phyloP scores from a whole-genome alignment of 495 filamentous ascomycete species.

The Aspergillus incahuasiensis region DNA sequence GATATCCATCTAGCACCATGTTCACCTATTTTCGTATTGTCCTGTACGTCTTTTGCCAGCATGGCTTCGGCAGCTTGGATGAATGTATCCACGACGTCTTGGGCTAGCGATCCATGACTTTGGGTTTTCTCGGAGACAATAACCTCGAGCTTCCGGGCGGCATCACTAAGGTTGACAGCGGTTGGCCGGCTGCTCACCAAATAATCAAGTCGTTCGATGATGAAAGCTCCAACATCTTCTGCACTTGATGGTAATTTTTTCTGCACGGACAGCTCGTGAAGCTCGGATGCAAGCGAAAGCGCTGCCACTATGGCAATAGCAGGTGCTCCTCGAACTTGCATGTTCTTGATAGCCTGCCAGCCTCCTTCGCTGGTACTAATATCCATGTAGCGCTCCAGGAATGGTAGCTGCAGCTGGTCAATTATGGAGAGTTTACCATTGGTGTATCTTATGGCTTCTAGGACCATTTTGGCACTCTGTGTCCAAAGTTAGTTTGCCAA shows the following conservation, averaged over 20 bases:
- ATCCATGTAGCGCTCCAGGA: conserved; percentile 72
- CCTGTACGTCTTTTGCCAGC: conserved; percentile 77
- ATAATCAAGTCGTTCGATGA: conserved; percentile 71
- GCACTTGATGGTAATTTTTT: conserved; percentile 33
- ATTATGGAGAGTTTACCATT: conserved; percentile 76
- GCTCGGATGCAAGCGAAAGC: conserved; percentile 69
- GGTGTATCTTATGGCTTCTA: conserved; percentile 85
- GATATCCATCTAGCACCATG: conserved; percentile 81
- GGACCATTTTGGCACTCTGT: conserved; percentile 53
- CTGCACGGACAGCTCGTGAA: conserved; percentile 21
- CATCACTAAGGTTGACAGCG: conserved; percentile 90
- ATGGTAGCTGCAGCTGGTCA: conserved; percentile 87
- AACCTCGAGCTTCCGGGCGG: conserved; percentile 69
- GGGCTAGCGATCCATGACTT: conserved; percentile 33
- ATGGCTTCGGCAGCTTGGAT: conserved; percentile 78
- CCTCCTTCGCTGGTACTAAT: conserved; percentile 74
- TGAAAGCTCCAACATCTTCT: conserved; percentile 60
- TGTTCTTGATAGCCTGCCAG: conserved; percentile 87
- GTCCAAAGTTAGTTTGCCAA: no score
- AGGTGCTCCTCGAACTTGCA: conserved; percentile 90
- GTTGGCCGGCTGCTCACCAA: conserved; percentile 84
- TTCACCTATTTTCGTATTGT: conserved; percentile 80
- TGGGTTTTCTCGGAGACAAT: conserved; percentile 40
- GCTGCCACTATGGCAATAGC: conserved; percentile 97
- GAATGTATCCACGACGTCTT: conserved; percentile 57